Percentiles rank a stretch among this genome's conserved stretches.
These are phyloP conservation scores for Rosa lucieae DNA, from an alignment of 306 rosid genomes.

Conservation along the genomic window DNA sequence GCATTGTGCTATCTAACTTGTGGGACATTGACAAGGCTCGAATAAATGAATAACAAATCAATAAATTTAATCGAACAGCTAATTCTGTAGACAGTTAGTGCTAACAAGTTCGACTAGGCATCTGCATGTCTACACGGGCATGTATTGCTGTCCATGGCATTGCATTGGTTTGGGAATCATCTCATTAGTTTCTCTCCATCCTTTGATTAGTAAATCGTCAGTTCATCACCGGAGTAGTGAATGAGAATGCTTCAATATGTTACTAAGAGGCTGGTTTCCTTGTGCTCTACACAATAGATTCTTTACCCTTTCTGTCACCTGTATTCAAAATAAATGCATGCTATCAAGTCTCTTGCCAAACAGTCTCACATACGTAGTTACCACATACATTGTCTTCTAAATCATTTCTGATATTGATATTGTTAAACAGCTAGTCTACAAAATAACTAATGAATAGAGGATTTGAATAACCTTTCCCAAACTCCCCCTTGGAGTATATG, in stretches of 20 bases:
- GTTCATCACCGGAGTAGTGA: constrained; percentile 58
- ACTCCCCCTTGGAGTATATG: constrained; percentile 58
- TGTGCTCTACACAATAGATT: constrained; percentile 60
- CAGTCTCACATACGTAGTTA: background rate
- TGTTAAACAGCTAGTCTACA: background rate
- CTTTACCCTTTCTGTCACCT: constrained; percentile 72
- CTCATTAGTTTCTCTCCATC: background rate
- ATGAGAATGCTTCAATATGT: constrained; percentile 71
- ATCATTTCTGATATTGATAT: background rate
- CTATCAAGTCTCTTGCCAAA: background rate
- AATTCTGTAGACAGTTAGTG: background rate
- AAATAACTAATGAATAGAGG: background rate
- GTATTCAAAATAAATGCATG: constrained; percentile 17
- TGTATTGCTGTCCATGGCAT: background rate
- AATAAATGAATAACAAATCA: background rate
- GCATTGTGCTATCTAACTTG: background rate
- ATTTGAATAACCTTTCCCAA: constrained; percentile 56
- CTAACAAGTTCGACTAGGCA: background rate
- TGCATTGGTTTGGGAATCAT: background rate
- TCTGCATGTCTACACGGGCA: background rate
- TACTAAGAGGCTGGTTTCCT: constrained; percentile 56
- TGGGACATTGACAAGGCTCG: background rate
- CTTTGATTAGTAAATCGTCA: background rate
- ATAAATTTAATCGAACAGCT: background rate
- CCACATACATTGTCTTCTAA: background rate